Conservation (phyloP, 352 stramenopile species). For the Phytophthora pluvialis region DNA sequence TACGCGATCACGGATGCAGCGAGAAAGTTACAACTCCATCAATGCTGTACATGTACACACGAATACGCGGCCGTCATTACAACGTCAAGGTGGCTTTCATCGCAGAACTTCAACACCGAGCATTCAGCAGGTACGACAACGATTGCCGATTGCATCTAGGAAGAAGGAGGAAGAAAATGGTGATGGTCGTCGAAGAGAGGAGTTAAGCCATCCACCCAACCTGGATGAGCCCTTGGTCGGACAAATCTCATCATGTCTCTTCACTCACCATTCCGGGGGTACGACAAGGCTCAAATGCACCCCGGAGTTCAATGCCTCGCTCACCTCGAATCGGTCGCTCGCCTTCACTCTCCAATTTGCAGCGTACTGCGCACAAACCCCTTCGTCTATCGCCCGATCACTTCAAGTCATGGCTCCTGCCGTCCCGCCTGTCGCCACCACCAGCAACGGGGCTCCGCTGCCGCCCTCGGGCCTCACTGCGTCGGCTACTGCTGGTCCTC, state of each 20-base stretch:
- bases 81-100: neutral
- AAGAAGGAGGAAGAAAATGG: neutral
- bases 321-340: neutral
- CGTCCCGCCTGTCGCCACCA: slow-evolving; percentile 33
- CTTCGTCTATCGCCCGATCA: neutral
- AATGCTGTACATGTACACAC: neutral
- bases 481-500: slow-evolving; percentile 61
- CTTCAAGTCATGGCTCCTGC: slow-evolving; percentile 3
- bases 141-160: too few species aligned
- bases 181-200: too few species aligned
- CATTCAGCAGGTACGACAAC: neutral
- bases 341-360: neutral
- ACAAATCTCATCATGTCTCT: slow-evolving; percentile 7
- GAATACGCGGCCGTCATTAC: neutral
- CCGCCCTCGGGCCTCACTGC: slow-evolving; percentile 68
- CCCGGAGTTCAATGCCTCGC: neutral
- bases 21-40: neutral
- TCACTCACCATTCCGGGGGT: slow-evolving; percentile 5
- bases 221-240: slow-evolving; percentile 1
- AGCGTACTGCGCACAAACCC: neutral
- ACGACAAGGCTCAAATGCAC: slow-evolving; percentile 7
- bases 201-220: neutral
- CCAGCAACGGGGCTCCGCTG: slow-evolving; percentile 65
- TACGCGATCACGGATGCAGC: too few species aligned
- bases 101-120: slow-evolving; percentile 1